Conservation (phyloP, 176 grass and related monocot species). For the Musa schizocarpa region DNA sequence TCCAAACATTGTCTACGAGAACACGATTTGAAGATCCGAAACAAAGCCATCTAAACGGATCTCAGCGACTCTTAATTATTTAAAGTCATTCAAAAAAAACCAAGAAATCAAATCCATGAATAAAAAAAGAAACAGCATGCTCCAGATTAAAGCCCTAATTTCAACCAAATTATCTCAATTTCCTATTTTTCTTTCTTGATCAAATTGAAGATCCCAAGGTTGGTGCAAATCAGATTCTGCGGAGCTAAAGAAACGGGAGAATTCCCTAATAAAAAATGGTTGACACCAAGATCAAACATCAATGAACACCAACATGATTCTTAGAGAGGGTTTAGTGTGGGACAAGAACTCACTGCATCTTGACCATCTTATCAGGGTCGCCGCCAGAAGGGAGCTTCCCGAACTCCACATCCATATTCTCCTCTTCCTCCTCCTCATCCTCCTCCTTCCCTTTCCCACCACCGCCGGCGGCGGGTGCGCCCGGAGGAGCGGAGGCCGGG, state of each 20-base stretch:
- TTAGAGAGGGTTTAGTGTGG: not conserved
- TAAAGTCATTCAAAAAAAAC: not conserved
- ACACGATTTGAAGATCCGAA: no score
- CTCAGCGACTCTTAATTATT: not conserved
- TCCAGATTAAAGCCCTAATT: no score
- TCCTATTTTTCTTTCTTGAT: not conserved
- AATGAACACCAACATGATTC: not conserved
- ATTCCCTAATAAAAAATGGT: not conserved
- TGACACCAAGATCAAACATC: not conserved
- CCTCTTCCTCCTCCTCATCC: slow-evolving; percentile 82
- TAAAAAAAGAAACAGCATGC: no score
- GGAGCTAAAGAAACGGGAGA: not conserved
- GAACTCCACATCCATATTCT: slow-evolving; percentile 95
- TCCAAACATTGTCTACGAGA: no score
- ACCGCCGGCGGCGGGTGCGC: slow-evolving; percentile 22
- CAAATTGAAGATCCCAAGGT: not conserved
- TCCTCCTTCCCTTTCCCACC: slow-evolving; percentile 51
- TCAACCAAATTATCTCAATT: not conserved
- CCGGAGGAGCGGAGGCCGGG: slow-evolving; percentile 15
- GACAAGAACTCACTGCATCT: slow-evolving; percentile 65
- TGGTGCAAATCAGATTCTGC: not conserved
- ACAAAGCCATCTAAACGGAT: not conserved
- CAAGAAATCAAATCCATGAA: not conserved
- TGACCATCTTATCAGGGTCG: slow-evolving; percentile 88
- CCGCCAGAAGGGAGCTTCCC: slow-evolving; percentile 64